These are phyloP conservation scores for Boletus semigastroideus DNA, from an alignment of 1,284 basidiomycete species.

Conservation along the genomic window DNA sequence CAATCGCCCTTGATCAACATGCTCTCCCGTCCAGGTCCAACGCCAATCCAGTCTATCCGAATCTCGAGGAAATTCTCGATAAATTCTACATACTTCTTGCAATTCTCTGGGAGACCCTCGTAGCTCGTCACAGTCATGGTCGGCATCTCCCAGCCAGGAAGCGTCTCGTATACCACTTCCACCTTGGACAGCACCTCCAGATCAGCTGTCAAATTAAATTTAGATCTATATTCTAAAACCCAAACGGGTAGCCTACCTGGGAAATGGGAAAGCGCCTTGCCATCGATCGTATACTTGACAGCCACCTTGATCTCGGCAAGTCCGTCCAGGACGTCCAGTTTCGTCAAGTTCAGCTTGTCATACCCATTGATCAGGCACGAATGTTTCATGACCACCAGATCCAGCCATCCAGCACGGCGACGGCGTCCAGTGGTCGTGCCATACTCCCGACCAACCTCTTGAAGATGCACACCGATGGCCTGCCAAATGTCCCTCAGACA, in stretches of 20 bases:
- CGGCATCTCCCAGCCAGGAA: slow-evolving; percentile 90
- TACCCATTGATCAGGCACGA: slow-evolving; percentile 97
- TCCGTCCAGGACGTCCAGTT: slow-evolving; percentile 90
- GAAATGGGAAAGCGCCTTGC: slow-evolving; percentile 81
- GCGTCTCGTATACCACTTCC: slow-evolving; percentile 67
- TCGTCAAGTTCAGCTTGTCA: slow-evolving; percentile 91
- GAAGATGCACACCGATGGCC: slow-evolving; percentile 84
- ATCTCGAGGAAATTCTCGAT: slow-evolving; percentile 84
- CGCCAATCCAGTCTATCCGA: slow-evolving; percentile 89
- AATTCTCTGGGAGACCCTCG: slow-evolving; percentile 83
- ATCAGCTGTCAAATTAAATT: slow-evolving; percentile 45
- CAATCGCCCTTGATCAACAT: slow-evolving; percentile 55
- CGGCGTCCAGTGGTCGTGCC: slow-evolving; percentile 92
- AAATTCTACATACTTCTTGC: slow-evolving; percentile 85
- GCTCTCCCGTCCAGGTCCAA: slow-evolving; percentile 80
- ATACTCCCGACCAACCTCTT: slow-evolving; percentile 92
- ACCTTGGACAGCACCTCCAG: too few species aligned
- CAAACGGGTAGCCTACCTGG: slow-evolving; percentile 60
- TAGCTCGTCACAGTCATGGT: slow-evolving; percentile 71
- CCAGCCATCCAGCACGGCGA: slow-evolving; percentile 96
- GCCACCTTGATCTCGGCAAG: slow-evolving; percentile 90
- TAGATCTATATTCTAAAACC: slow-evolving; percentile 1
- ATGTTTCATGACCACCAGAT: slow-evolving; percentile 92
- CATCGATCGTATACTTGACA: slow-evolving; percentile 78
- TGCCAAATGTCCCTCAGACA: slow-evolving; percentile 29